These are phyloP conservation scores for Populus ilicifolia DNA, from an alignment of 345 rosid genomes.

Conservation along the genomic window DNA sequence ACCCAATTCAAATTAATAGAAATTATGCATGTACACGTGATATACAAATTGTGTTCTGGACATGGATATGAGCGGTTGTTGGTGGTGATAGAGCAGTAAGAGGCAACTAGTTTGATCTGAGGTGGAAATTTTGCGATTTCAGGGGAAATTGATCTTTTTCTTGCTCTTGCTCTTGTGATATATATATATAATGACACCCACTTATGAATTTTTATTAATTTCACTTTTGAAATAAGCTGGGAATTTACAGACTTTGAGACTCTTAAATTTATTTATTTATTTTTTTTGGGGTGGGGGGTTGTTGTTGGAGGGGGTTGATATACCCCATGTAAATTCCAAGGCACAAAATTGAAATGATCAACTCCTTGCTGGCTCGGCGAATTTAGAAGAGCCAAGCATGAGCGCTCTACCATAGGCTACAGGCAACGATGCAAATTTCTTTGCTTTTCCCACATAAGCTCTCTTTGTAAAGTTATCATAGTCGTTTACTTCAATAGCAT, in stretches of 20 bases:
- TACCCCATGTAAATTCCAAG: background rate
- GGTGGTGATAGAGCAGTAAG: background rate
- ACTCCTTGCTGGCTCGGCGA: background rate
- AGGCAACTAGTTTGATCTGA: background rate
- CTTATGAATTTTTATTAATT: too few relatives aligned
- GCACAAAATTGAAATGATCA: background rate
- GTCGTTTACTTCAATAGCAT: conserved; percentile 49
- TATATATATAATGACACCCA: background rate
- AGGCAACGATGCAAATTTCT: conserved; percentile 37
- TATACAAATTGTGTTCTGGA: background rate
- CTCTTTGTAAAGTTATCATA: conserved; percentile 45
- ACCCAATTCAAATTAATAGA: background rate
- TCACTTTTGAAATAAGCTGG: background rate
- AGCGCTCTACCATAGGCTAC: conserved; percentile 45
- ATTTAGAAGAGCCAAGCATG: conserved; percentile 20
- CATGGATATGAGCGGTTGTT: background rate
- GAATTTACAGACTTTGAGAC: background rate
- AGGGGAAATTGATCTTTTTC: background rate
- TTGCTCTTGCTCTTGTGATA: background rate
- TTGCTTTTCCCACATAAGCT: conserved; percentile 48
- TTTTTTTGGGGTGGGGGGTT: too few relatives aligned
- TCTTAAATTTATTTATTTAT: background rate
- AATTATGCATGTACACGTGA: too few relatives aligned
- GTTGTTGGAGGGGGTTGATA: background rate
- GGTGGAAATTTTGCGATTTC: background rate